Conservation (phyloP, 441 rosid genomes). For the Aquilaria agallochum region DNA sequence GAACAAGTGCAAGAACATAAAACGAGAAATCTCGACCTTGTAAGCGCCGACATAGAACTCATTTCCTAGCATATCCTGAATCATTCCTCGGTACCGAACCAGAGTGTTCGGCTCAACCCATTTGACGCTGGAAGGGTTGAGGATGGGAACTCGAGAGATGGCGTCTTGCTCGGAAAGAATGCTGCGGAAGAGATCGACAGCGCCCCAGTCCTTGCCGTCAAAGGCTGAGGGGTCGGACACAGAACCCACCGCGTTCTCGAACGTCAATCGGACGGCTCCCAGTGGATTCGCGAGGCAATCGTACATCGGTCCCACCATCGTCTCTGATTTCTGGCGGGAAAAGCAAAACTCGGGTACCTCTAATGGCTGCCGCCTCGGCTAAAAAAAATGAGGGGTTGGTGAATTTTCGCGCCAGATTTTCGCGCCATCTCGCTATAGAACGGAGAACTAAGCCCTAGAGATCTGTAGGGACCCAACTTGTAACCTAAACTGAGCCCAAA, state of each 20-base stretch:
- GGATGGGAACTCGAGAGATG: conserved; percentile 67
- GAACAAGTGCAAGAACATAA: background rate
- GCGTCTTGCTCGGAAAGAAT: conserved; percentile 59
- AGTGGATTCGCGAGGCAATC: conserved; percentile 84
- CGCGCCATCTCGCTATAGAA: conserved; percentile 32
- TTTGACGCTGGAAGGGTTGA: conserved; percentile 38
- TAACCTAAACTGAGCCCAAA: too few relatives aligned
- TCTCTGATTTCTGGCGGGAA: conserved; percentile 3
- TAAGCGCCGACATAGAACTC: conserved; percentile 89
- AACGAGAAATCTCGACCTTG: conserved; percentile 34
- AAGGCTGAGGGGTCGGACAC: conserved; percentile 62
- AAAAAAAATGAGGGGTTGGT: background rate
- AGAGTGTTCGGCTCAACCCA: conserved; percentile 63
- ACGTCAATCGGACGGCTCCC: conserved; percentile 80
- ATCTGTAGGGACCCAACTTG: background rate
- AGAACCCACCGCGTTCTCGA: conserved; percentile 61
- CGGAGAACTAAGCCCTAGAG: background rate
- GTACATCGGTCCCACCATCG: conserved; percentile 77
- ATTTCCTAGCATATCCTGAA: conserved; percentile 96
- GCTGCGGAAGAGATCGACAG: conserved; percentile 64
- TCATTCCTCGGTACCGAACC: conserved; percentile 86
- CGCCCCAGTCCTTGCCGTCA: conserved; percentile 87
- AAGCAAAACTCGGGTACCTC: background rate
- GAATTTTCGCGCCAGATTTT: conserved; percentile 48
- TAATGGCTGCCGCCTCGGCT: conserved; percentile 4